Evolutionary conservation across 192 early-diverging fungal species (phyloP).

Genomic region (Coemansia sp.): DNA sequence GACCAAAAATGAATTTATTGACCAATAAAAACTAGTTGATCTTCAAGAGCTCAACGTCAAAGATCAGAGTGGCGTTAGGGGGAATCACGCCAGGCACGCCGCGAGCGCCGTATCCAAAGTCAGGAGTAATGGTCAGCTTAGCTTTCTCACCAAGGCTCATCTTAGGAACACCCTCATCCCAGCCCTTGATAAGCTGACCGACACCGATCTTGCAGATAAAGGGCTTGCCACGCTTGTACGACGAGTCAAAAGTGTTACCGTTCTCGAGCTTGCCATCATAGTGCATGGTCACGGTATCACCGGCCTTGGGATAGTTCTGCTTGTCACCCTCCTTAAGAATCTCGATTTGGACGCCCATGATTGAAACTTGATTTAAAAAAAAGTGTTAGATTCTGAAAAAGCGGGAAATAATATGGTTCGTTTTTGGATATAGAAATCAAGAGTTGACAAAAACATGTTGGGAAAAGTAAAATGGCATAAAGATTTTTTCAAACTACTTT

Average conservation of each 20-base stretch:
- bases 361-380: neutral
- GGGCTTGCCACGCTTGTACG: slow-evolving; percentile 76
- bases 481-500: too few relatives aligned
- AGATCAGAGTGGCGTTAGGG: slow-evolving; percentile 71
- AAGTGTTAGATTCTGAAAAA: neutral
- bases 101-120: slow-evolving; percentile 79
- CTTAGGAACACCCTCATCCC: slow-evolving; percentile 90
- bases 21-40: slow-evolving; percentile 49
- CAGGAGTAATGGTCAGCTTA: slow-evolving; percentile 76
- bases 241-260: slow-evolving; percentile 87
- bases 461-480: neutral
- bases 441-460: neutral
- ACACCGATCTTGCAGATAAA: slow-evolving; percentile 89
- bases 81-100: slow-evolving; percentile 80
- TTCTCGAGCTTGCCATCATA: slow-evolving; percentile 59
- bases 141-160: slow-evolving; percentile 90
- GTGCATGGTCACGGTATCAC: slow-evolving; percentile 71
- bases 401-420: neutral
- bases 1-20: neutral
- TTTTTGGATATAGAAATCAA: neutral
- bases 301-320: slow-evolving; percentile 54
- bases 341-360: slow-evolving; percentile 41
- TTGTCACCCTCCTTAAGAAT: slow-evolving; percentile 22
- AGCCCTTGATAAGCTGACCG: slow-evolving; percentile 87
- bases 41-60: slow-evolving; percentile 79